A percentile compares a stretch with the other conserved stretches of the same genome.
Conservation (phyloP, 2,329 filamentous ascomycete genomes). For the Scedosporium aurantiacum region DNA sequence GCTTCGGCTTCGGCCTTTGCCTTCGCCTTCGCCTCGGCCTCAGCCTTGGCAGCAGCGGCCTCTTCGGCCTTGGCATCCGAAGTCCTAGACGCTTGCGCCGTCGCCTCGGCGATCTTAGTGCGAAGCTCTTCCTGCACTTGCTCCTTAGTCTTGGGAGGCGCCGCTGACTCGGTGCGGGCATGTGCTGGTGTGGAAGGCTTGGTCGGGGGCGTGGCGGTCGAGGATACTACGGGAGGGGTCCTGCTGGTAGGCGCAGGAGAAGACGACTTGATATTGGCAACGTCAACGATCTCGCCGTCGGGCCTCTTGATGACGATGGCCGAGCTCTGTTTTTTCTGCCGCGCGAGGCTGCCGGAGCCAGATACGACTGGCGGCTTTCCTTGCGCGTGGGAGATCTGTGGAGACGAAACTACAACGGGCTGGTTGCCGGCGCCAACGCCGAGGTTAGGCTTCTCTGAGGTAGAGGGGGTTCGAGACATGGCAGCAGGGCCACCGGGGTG, state of each 20-base stretch:
- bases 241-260: conserved; percentile 47
- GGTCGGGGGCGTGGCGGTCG: conserved; percentile 63
- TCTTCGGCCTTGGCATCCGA: conserved; percentile 20
- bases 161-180: conserved; percentile 58
- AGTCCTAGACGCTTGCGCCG: conserved; percentile 21
- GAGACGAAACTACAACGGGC: conserved; percentile 46
- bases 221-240: conserved; percentile 60
- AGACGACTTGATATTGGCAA: conserved; percentile 48
- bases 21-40: conserved; percentile 16
- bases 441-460: conserved; percentile 45
- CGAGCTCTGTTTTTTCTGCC: conserved; percentile 53
- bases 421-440: conserved; percentile 53
- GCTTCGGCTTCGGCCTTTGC: conserved; percentile 14
- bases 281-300: conserved; percentile 65
- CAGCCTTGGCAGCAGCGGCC: conserved; percentile 14
- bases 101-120: conserved; percentile 61
- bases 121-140: conserved; percentile 77
- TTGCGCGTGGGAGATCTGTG: conserved; percentile 4
- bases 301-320: conserved; percentile 78
- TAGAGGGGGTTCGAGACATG: conserved; percentile 75
- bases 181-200: conserved; percentile 62
- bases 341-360: conserved; percentile 36
- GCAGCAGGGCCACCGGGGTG: conserved; percentile 40
- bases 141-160: conserved; percentile 59
- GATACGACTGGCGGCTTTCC: conserved; percentile 31